Evolutionary conservation across 805 yeast genomes (phyloP), one percentile per base, ranked within the genome.

Genomic region (Candida endomychidarum): DNA sequence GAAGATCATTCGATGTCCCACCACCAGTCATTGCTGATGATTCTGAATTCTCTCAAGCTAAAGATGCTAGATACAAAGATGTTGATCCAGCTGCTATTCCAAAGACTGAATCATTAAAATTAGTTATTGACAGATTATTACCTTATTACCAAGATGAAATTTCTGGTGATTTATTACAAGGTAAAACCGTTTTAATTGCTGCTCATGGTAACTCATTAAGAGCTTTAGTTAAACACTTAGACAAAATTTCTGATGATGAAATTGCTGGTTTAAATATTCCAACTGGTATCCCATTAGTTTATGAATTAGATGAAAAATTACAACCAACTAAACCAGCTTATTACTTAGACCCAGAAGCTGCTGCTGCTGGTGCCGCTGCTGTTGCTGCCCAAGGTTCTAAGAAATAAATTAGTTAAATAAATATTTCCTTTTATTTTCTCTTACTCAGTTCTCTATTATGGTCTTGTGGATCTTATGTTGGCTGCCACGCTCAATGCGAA

Each of bases 121-220:
- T 91, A 63, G 97, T 91, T 57, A 90, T 90, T 63, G 96, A 90
- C 75, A 87, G 98, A 77, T 67, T 90, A 69, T 80, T 90, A 65
- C 98, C 98, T 62, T 90, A 83, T 87, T 90, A 93, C 95, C 90
- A 88, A 72, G 95, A 86, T 63, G 84, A 79, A 62, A 87, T 90
- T 59, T 80, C 96, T 64, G 77, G 77, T 63, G 93, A 87, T 70
- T 77, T 90, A 61, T 73, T 86, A 61, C 80, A 63, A 22, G 95
- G 88, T 60, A 90, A 91, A 80, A 86, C 95, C 48, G 98, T 91
- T 43, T 70, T 90, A 66, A 68, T 90, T 63, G 91, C 95, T 59
- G 98, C 98, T 53, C 98, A 90, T 77, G 98, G 98, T 74, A 91
- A 91, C 87, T 91, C 98, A 38, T 79, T 90, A 69, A 86, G 98